These are phyloP conservation scores for Ogataea glucozyma DNA, from an alignment of 805 yeast genomes.

Conservation along the genomic window DNA sequence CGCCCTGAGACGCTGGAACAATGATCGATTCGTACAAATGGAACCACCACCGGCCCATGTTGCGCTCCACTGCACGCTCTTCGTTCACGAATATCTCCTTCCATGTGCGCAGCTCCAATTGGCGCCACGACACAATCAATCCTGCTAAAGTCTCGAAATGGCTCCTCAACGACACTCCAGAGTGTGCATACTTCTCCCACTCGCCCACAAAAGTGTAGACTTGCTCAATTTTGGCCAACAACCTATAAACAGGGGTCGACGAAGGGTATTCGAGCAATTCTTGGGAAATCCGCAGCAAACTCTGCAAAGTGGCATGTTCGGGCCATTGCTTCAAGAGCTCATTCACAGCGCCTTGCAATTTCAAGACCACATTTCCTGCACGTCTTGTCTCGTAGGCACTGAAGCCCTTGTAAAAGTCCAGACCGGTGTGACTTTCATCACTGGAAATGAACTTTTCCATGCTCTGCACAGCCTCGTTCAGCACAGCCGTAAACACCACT, in stretches of 20 bases:
- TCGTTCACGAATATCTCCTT: slow-evolving; percentile 69
- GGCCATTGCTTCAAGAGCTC: slow-evolving; percentile 76
- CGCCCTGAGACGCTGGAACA: slow-evolving; percentile 47
- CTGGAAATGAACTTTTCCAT: slow-evolving; percentile 31
- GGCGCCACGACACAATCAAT: slow-evolving; percentile 88
- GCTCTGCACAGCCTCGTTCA: slow-evolving; percentile 37
- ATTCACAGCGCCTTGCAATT: slow-evolving; percentile 45
- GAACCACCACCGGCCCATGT: slow-evolving; percentile 87
- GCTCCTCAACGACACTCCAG: slow-evolving; percentile 62
- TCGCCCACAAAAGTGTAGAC: slow-evolving; percentile 79
- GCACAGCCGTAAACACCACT: neutral
- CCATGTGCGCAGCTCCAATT: slow-evolving; percentile 85
- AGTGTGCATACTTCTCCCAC: slow-evolving; percentile 92
- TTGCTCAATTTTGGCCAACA: slow-evolving; percentile 82
- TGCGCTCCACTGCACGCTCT: slow-evolving; percentile 46
- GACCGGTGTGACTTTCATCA: slow-evolving; percentile 13
- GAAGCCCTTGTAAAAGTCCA: slow-evolving; percentile 69
- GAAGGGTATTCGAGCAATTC: slow-evolving; percentile 68
- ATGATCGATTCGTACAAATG: slow-evolving; percentile 81
- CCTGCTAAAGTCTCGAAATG: slow-evolving; percentile 60
- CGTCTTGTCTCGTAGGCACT: slow-evolving; percentile 58
- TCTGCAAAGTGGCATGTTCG: slow-evolving; percentile 86
- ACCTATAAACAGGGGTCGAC: slow-evolving; percentile 71
- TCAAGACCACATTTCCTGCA: slow-evolving; percentile 53
- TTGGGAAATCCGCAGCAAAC: slow-evolving; percentile 57